Conservation (phyloP, 2,329 filamentous ascomycete species). For the Coniochaeta sp. region DNA sequence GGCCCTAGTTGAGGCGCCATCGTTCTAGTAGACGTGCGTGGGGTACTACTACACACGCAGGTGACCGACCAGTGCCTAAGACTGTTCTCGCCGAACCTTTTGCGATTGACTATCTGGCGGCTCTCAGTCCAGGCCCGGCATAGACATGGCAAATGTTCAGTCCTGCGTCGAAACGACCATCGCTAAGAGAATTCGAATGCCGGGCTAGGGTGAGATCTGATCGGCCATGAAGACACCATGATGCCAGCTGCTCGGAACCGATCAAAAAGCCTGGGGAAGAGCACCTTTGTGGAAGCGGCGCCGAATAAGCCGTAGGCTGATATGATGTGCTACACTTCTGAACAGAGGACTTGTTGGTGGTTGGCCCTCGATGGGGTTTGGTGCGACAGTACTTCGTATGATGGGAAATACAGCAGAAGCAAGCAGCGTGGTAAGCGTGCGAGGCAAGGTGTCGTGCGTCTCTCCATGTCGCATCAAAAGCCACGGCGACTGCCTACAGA, state of each 20-base stretch:
- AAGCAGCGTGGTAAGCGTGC: conserved; percentile 1
- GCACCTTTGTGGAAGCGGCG: conserved; percentile 26
- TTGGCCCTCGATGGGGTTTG: background rate
- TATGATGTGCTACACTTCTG: conserved; percentile 26
- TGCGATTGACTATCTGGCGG: background rate
- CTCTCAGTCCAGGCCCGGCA: background rate
- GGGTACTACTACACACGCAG: background rate
- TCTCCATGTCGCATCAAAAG: background rate
- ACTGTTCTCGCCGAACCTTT: background rate
- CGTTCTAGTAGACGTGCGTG: background rate
- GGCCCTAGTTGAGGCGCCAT: background rate
- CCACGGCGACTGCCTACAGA: background rate
- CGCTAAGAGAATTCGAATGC: background rate
- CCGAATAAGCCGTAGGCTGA: conserved; percentile 42
- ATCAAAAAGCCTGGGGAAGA: background rate
- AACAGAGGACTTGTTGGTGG: conserved; percentile 10
- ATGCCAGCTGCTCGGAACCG: background rate
- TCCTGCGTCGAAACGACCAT: background rate
- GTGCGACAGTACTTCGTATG: background rate
- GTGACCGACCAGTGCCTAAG: background rate
- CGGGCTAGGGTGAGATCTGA: background rate
- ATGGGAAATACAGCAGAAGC: background rate
- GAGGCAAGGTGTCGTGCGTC: conserved; percentile 1
- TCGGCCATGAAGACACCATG: too few relatives aligned
- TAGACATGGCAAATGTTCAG: background rate